Conservation (phyloP, 371 early-diverging fungal genomes). For the Mortierella sp. region DNA sequence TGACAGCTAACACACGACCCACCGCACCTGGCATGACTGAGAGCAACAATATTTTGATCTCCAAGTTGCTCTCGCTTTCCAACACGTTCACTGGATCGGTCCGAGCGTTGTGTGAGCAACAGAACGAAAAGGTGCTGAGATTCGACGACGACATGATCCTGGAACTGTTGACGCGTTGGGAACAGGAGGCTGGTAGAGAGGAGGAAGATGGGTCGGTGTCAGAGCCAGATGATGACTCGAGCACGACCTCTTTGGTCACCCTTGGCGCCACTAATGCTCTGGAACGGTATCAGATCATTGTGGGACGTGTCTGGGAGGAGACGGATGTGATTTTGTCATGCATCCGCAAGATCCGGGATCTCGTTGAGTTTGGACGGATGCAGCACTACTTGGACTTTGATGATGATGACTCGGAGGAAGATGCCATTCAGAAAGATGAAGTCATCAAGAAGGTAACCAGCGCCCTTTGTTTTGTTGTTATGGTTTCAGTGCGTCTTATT, state of each 20-base stretch:
- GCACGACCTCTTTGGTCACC: conserved; percentile 43
- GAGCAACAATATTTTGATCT: conserved; percentile 39
- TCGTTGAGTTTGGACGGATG: conserved; percentile 47
- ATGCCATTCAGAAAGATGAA: conserved; percentile 31
- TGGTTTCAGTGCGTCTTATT: too few relatives aligned
- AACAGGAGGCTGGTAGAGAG: conserved; percentile 47
- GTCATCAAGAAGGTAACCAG: conserved; percentile 28
- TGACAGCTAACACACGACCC: neutral
- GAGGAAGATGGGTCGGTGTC: neutral
- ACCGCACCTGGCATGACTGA: conserved; percentile 13
- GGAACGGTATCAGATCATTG: conserved; percentile 50
- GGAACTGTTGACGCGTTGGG: conserved; percentile 46
- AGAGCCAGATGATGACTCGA: conserved; percentile 14
- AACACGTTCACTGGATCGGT: conserved; percentile 37
- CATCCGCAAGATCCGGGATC: conserved; percentile 49
- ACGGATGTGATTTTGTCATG: conserved; percentile 40
- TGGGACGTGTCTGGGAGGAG: conserved; percentile 50
- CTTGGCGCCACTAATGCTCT: conserved; percentile 50
- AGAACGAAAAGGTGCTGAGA: conserved; percentile 52
- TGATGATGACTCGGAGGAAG: conserved; percentile 54
- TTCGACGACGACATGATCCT: conserved; percentile 55
- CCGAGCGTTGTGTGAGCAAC: conserved; percentile 52
- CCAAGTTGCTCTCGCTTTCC: conserved; percentile 35
- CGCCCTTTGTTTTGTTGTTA: neutral
- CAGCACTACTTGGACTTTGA: conserved; percentile 41